Base-by-base conservation (phyloP, 1,284 basidiomycete species). In the Sanghuangporus weigelae region DNA sequence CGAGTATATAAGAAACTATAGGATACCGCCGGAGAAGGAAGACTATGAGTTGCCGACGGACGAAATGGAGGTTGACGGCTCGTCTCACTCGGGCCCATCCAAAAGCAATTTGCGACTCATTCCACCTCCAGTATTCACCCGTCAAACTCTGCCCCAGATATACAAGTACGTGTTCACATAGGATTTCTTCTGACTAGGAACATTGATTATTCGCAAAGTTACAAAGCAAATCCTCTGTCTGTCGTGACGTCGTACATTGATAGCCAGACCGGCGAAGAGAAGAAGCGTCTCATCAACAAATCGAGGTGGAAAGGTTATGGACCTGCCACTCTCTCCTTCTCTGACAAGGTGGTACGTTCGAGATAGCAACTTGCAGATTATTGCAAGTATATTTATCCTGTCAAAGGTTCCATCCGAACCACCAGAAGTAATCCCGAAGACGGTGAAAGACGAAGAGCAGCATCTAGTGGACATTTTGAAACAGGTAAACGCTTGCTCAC, bases 41-140 rank as follows among this genome's bases (percentile, higher is more conserved):
- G 84, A 87, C 57, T 90, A 86, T 71, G 69, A 75, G 21, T 66
- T 80, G 60, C 70, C 76, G 26, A 65, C 70, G 31, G 62, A 71
- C 26, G 69, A 55, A 11, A 54, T 56, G 31, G 14, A 50, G 3
- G 36, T 62, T 19, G 40, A 50, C 14, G 51, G 50, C 58, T n/a
- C 65, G 60, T 49, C 67, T 31, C 23, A 65, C 59, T 12, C 50
- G 35, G 57, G 14, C 60, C 66, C 8, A 55, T 35, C 51, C 59
- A 51, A 74, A 65, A 87, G 85, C 68, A 86, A 86, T 69, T 76
- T 93, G 19, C 81, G 89, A 23, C 77, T 92, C 10, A 85, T 93
- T 65, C 92, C 93, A 38, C 93, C 93, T 1, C 92, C 93, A 6
- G 73, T 94, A 51, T 95, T 95, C 74, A 90, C 89, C 69, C 81